Conservation (phyloP, 176 grass and related monocot genomes). For the Echinochloa phyllopogon region DNA sequence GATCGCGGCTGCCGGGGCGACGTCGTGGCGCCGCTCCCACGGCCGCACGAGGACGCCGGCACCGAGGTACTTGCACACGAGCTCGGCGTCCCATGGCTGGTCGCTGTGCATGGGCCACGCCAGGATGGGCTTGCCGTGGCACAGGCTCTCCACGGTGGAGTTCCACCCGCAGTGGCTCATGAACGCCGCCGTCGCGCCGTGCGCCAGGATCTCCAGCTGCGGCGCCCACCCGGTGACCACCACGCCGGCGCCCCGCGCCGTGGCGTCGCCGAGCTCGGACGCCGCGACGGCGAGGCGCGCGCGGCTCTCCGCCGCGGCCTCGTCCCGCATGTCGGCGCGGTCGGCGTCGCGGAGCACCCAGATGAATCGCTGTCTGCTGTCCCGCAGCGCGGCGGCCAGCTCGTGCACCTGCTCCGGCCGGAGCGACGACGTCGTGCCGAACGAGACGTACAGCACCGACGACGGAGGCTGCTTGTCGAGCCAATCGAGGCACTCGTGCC, state of each 20-base stretch:
- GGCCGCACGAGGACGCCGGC: constrained; percentile 55
- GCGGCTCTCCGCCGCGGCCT: neutral
- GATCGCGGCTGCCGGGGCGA: constrained; percentile 44
- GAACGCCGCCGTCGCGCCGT: constrained; percentile 65
- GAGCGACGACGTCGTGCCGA: constrained; percentile 71
- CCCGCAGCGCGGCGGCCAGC: constrained; percentile 61
- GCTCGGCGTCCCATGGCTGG: constrained; percentile 71
- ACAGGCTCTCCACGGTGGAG: constrained; percentile 69
- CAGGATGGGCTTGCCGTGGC: constrained; percentile 62
- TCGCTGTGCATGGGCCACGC: constrained; percentile 80
- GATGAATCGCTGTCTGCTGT: constrained; percentile 40
- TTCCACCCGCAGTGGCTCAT: constrained; percentile 92
- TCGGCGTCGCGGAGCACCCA: constrained; percentile 71
- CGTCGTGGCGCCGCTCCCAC: constrained; percentile 48
- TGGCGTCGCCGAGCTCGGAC: neutral
- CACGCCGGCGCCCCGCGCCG: neutral
- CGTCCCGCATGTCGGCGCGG: constrained; percentile 26
- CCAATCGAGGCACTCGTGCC: constrained; percentile 66
- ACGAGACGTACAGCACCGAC: constrained; percentile 85
- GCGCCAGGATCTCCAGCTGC: constrained; percentile 76
- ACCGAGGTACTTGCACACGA: constrained; percentile 59
- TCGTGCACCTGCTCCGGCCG: constrained; percentile 54
- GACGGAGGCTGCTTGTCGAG: constrained; percentile 59
- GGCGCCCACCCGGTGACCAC: constrained; percentile 72
- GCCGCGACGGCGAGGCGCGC: constrained; percentile 15